Base-by-base conservation (phyloP, 116 monocot genomes). In the Papilionanthe hybrid region DNA sequence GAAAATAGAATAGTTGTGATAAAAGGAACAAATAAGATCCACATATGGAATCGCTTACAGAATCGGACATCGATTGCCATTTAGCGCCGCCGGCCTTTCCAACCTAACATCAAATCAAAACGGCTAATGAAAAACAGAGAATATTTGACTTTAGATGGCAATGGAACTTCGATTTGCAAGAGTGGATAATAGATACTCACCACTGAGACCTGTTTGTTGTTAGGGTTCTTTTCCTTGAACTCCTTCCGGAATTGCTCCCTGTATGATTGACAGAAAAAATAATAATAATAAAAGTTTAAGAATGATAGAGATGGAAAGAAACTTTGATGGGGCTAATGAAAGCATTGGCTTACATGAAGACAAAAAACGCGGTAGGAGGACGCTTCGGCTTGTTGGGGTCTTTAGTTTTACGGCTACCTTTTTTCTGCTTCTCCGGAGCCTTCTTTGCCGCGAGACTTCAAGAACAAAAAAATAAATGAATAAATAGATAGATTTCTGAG, bases 311-410 rank as follows among this genome's bases (percentile, higher is more conserved):
- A 37, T 73, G 8, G 32, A 68, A 42, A 29, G 25, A 37, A 69
- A 72, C 29, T 8, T 27, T 29, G 77, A 53, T 53, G 4, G 60
- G 53, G 3, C 5, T 12, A 48, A 17, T 78, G 72, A 76, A 22
- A 15, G 15, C 15, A 53, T 4, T 53, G 17, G 13, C 53, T 53
- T 53, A 92, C 95, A 95, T 91, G 83, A 92, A 95, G 41, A 95
- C 88, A 77, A 95, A 95, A 84, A 92, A 95, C n/a, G 95, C 95
- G 67, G 89, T 93, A 5, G 93, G 89, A 11, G 93, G 91, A 81
- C 95, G 88, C 86, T 95, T 95, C 1, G 95, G 95, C 86, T 91
- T 92, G 89, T 95, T 95, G 1, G 95, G 95, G 43, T 95, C 95
- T 91, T 23, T 88, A 1, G 86, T 82, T 85, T 90, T 91, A 22